phyloP scores from a whole-genome alignment of 176 grass and related monocot genomes.

The Cymbopogon citratus region DNA sequence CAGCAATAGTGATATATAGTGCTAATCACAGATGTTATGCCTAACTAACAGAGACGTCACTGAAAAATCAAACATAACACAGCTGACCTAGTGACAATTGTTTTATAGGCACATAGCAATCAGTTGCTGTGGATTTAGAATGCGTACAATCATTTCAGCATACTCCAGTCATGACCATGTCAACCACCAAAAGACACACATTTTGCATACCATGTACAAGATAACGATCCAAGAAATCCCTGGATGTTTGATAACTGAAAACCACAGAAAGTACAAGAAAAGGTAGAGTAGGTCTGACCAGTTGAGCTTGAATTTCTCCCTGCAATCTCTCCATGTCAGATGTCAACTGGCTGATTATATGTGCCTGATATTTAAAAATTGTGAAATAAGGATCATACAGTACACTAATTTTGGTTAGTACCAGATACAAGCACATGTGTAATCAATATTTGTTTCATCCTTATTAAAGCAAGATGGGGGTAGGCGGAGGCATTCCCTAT shows the following conservation, averaged over 20 bases:
- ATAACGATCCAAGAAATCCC: neutral
- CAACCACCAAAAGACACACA: conserved; percentile 10
- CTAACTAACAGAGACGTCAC: neutral
- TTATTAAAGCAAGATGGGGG: neutral
- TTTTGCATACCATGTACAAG: neutral
- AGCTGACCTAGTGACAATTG: neutral
- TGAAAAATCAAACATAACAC: neutral
- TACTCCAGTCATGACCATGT: neutral
- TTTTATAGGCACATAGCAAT: neutral
- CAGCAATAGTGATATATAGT: neutral
- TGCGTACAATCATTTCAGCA: neutral
- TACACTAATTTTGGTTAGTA: neutral
- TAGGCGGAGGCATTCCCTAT: neutral
- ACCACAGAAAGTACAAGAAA: conserved; percentile 24
- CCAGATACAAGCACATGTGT: neutral
- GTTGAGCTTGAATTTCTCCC: conserved; percentile 87
- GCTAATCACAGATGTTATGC: neutral
- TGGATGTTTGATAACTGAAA: neutral
- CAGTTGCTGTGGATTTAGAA: conserved; percentile 9
- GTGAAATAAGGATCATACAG: neutral
- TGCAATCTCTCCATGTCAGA: conserved; percentile 86
- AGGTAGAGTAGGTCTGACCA: conserved; percentile 45
- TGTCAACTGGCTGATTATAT: conserved; percentile 83
- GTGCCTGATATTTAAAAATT: conserved; percentile 48
- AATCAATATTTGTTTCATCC: conserved; percentile 9